Conservation (phyloP, 495 filamentous ascomycete species). For the Cairneyella variabilis region DNA sequence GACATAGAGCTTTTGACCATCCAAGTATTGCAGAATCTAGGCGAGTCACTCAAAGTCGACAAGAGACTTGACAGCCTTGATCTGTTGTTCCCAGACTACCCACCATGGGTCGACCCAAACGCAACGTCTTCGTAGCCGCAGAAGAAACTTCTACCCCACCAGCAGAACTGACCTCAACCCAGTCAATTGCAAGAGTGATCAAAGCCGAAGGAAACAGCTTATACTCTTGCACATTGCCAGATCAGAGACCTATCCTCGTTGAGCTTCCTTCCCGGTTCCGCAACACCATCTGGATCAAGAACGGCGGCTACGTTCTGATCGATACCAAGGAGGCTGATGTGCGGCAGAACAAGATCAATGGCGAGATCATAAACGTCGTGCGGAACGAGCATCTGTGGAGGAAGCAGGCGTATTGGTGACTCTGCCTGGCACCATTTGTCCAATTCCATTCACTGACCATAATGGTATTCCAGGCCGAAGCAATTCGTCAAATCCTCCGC, state of each 20-base stretch:
- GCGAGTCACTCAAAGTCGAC: too few relatives aligned
- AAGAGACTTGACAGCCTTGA: neutral
- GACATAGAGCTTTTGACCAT: neutral
- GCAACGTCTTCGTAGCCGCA: constrained; percentile 67
- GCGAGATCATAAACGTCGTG: constrained; percentile 91
- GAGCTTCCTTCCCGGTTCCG: constrained; percentile 81
- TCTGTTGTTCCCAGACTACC: neutral
- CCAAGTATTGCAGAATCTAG: neutral
- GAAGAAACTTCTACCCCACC: constrained; percentile 75
- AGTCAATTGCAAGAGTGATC: constrained; percentile 69
- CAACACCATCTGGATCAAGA: constrained; percentile 85
- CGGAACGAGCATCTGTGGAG: constrained; percentile 89
- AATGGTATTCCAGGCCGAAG: constrained; percentile 60
- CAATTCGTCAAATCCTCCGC: constrained; percentile 65
- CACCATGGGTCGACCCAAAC: constrained; percentile 69
- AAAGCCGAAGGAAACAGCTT: constrained; percentile 85
- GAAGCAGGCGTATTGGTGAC: constrained; percentile 84
- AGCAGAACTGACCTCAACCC: constrained; percentile 53
- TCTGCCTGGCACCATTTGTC: constrained; percentile 9
- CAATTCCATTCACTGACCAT: constrained; percentile 19
- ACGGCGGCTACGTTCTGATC: constrained; percentile 80
- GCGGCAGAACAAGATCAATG: constrained; percentile 72
- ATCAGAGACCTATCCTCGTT: constrained; percentile 55
- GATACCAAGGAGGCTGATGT: constrained; percentile 61
- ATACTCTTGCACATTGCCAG: constrained; percentile 66